A percentile compares a stretch with the other conserved stretches of the same genome.
phyloP scores from a whole-genome alignment of 495 filamentous ascomycete species.

The Aspergillus egyptiacus region DNA sequence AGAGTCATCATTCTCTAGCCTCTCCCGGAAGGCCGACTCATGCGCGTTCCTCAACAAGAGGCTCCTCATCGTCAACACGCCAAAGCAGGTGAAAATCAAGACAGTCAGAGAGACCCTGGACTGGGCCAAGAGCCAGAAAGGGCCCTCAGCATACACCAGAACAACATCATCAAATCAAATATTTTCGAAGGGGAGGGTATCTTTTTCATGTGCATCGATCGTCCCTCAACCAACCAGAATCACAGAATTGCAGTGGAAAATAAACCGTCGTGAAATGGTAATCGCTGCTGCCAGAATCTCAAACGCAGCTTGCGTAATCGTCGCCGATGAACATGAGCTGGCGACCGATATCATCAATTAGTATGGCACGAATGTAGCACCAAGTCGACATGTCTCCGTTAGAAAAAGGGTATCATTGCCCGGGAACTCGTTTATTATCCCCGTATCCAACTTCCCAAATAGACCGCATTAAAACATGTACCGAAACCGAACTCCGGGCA shows the following conservation, averaged over 20 bases:
- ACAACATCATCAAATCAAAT: constrained; percentile 13
- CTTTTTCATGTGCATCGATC: constrained; percentile 37
- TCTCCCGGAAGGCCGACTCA: no score
- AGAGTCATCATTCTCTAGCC: no score
- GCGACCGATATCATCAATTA: constrained; percentile 23
- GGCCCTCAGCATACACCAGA: constrained; percentile 12
- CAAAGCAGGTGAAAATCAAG: no score
- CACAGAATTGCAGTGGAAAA: constrained; percentile 19
- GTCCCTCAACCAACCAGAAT: constrained; percentile 23
- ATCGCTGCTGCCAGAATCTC: constrained; percentile 16
- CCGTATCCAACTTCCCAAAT: constrained; percentile 39
- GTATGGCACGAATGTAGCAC: constrained; percentile 19
- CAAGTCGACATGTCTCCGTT: constrained; percentile 19
- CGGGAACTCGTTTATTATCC: constrained; percentile 46
- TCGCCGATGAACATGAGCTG: constrained; percentile 14
- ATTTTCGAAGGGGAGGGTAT: constrained; percentile 35
- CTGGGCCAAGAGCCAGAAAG: background rate
- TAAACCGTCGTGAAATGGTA: constrained; percentile 5
- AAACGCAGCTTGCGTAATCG: constrained; percentile 10
- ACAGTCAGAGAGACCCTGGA: no score
- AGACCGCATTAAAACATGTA: constrained; percentile 13
- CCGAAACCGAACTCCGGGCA: constrained; percentile 21
- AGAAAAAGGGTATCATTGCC: constrained; percentile 43
- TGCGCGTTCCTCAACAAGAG: no score
- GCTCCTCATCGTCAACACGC: no score